A percentile compares a stretch with the other conserved stretches of the same genome.
phyloP scores from a whole-genome alignment of 1,139 yeast species.

The Nakaseomyces uthaithaninus region DNA sequence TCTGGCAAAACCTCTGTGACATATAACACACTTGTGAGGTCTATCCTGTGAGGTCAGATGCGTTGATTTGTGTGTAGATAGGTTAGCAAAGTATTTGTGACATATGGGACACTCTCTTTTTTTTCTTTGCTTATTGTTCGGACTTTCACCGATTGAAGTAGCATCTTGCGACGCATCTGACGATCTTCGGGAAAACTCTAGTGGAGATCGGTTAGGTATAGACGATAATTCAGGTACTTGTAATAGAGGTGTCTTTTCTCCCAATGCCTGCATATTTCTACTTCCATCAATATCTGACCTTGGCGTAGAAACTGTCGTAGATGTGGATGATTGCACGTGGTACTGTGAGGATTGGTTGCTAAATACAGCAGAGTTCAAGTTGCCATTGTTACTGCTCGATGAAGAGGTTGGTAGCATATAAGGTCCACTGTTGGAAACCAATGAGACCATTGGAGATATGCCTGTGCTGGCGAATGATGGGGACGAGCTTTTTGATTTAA shows the following conservation, averaged over 20 bases:
- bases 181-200: background rate
- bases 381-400: background rate
- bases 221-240: background rate
- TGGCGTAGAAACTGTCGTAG: background rate
- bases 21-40: conserved; percentile 70
- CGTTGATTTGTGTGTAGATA: conserved; percentile 80
- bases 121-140: background rate
- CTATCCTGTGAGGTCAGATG: conserved; percentile 67
- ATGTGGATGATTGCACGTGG: background rate
- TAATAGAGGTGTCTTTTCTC: background rate
- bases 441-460: background rate
- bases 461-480: background rate
- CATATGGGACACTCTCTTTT: conserved; percentile 85
- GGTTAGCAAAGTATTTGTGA: conserved; percentile 62
- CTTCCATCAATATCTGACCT: background rate
- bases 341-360: background rate
- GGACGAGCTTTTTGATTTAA: conserved; percentile 1
- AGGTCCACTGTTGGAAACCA: background rate
- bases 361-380: background rate
- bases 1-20: conserved; percentile 80
- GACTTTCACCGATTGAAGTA: background rate
- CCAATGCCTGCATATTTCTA: background rate
- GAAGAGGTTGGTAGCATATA: background rate
- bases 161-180: background rate
- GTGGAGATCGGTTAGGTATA: background rate